Base-by-base conservation (phyloP, 352 stramenopile species). In the Phytophthora foliorum region DNA sequence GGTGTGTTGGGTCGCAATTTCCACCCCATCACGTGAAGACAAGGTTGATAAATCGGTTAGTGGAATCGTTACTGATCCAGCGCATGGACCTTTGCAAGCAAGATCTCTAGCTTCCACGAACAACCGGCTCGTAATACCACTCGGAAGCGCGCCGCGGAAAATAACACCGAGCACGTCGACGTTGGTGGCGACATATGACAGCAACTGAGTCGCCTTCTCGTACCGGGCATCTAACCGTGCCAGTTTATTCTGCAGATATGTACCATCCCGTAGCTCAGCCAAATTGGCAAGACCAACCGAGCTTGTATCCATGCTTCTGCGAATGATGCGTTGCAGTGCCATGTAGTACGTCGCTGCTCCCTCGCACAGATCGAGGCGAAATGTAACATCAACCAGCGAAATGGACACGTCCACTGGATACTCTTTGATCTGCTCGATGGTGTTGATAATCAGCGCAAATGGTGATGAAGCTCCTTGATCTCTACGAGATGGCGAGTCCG, bases 331-430 rank as follows among this genome's bases (percentile, higher is more conserved):
- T 46, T 93, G 83, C 52, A 91, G 46, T 10, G 72, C 68, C 50
- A 74, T 80, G 65, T 92, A 87, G 32, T 86, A 89, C 34, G 79
- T 88, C 5, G 75, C 69, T 1, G 75, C 75, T 42, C 62, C 80
- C 62, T 89, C 82, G 38, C 80, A 86, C 34, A 94, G 41, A 52
- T 94, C 82, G 6, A 94, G 64, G 2, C 82, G 82, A 42, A 88
- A 84, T 4, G 81, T 92, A 29, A 90, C 62, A 58, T 91, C 84
- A 1, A 84, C 69, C 4, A 94, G 61, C n/a, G 82, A 86, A 34
- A 94, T 66, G 6, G 80, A 91, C 27, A 92, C 63, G 27, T 94
- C 78, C 17, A 94, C 86, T 3, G 84, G 86, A 42, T 88, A 94
- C 27, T 82, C 74, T 44, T 89, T 78, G 7, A 94, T 63, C n/a